Base-by-base conservation (phyloP, 352 stramenopile genomes). In the Phytophthora rubi region DNA sequence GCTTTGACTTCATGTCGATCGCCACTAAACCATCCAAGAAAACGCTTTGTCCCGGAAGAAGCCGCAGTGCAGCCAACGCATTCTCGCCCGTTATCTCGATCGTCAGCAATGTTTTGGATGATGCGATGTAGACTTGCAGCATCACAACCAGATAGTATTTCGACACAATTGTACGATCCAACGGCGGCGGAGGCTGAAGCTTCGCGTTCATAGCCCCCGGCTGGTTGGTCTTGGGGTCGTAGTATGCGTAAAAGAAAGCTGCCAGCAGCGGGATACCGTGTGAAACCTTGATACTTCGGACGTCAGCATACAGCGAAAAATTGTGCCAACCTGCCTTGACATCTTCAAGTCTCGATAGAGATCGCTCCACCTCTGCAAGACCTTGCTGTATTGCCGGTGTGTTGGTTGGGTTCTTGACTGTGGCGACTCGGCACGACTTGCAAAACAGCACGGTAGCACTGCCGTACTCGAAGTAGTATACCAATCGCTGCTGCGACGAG, bases 171-270 rank as follows among this genome's bases (percentile, higher is more conserved):
- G 79, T 76, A 23, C 71, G 76, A 21, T 90, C 70, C 26, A 86
- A 62, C 7, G 71, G 62, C 9, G 68, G 79, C 7, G 65, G 35
- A 13, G 64, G 52, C 28, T 63, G 59, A 6, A 61, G 57, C 15
- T 53, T 57, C 4, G 59, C 44, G 5, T 59, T 56, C 10, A 52
- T 57, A 18, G 53, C 45, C 4, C 30, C 44, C 21, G 33, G 39
- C 47, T 79, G 76, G 6, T 86, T 81, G 10, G 79, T 89, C 52
- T 88, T 89, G 0, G 77, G 65, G 35, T 90, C 79, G 66, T 92
- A 92, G 55, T 92, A 90, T 13, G 84, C 70, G 60, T 87, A 79
- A 53, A 90, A 90, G 59, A 80, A 90, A 7, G 84, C 81, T n/a
- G 81, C 84, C n/a, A 92, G 71, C 18, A 92, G 67, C 8, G 84